Conservation (phyloP, 225 moss, liverwort and hornwort genomes). For the Straminergon stramineum region DNA sequence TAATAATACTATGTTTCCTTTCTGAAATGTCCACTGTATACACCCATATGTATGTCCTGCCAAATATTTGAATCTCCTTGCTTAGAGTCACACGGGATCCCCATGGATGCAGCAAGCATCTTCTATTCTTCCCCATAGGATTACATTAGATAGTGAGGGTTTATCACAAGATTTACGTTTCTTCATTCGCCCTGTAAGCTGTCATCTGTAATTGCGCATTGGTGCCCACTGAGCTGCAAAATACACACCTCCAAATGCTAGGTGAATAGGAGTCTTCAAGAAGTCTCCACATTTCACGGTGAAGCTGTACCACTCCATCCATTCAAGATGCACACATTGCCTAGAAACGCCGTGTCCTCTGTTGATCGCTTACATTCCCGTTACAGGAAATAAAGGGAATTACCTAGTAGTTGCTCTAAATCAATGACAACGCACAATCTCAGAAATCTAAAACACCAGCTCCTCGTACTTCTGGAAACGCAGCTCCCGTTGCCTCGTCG, state of each 20-base stretch:
- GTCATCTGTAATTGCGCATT: constrained; percentile 6
- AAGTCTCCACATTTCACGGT: constrained; percentile 9
- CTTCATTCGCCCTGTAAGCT: background rate
- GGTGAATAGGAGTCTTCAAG: background rate
- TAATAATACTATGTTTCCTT: background rate
- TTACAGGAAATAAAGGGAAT: background rate
- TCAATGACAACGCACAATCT: background rate
- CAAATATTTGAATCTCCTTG: constrained; percentile 1
- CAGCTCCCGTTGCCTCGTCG: background rate
- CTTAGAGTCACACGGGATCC: constrained; percentile 13
- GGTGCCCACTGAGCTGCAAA: constrained; percentile 1
- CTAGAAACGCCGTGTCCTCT: background rate
- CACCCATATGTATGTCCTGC: constrained; percentile 3
- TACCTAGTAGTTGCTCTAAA: background rate
- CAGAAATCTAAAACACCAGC: background rate
- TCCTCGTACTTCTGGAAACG: background rate
- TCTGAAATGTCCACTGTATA: constrained; percentile 1
- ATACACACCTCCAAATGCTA: constrained; percentile 5
- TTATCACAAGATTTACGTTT: constrained; percentile 5
- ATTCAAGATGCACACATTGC: constrained; percentile 9
- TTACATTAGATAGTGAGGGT: constrained; percentile 14
- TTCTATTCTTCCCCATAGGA: constrained; percentile 21
- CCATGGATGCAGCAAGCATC: constrained; percentile 12
- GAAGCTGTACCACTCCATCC: constrained; percentile 4
- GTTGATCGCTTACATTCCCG: background rate